Evolutionary conservation across 2,329 filamentous ascomycete species (phyloP).

Genomic region (Trichoderma gracile): DNA sequence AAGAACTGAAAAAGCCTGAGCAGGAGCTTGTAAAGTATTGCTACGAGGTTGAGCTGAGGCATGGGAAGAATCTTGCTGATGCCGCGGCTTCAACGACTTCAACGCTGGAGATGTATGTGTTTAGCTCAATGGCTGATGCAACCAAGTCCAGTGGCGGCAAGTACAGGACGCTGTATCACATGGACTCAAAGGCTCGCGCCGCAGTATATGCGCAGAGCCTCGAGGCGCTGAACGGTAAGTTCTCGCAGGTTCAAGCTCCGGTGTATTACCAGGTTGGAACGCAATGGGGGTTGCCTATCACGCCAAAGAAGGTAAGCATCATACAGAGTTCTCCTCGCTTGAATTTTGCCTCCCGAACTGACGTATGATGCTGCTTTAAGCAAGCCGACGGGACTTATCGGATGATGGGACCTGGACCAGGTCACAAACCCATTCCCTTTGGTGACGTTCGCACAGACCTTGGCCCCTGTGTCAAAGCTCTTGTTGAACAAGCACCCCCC

Average conservation of each 20-base stretch:
- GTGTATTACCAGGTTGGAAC: constrained; percentile 27
- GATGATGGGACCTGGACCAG: constrained; percentile 27
- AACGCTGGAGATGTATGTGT: constrained; percentile 42
- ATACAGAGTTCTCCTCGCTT: not conserved
- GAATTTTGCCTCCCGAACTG: not conserved
- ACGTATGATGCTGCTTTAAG: constrained; percentile 1
- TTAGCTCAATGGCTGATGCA: constrained; percentile 42
- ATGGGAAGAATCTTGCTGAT: constrained; percentile 41
- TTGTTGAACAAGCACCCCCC: constrained; percentile 24
- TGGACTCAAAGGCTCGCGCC: constrained; percentile 44
- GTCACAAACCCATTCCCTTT: constrained; percentile 27
- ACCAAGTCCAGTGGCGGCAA: constrained; percentile 44
- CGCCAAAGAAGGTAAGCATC: constrained; percentile 27
- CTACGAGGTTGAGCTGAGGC: constrained; percentile 41
- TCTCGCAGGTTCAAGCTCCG: constrained; percentile 29
- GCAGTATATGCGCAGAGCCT: constrained; percentile 34
- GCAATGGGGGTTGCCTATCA: constrained; percentile 27
- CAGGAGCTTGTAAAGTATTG: constrained; percentile 31
- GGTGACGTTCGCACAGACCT: constrained; percentile 26
- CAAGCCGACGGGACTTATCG: constrained; percentile 28
- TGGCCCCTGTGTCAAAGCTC: constrained; percentile 27
- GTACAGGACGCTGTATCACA: constrained; percentile 45
- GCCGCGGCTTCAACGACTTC: constrained; percentile 36
- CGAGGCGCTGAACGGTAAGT: constrained; percentile 18
- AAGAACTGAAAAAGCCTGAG: constrained; percentile 37